Percentiles rank a stretch among this genome's conserved stretches.
Evolutionary conservation across 805 yeast genomes (phyloP).

Genomic region (Lipomyces orientalis): DNA sequence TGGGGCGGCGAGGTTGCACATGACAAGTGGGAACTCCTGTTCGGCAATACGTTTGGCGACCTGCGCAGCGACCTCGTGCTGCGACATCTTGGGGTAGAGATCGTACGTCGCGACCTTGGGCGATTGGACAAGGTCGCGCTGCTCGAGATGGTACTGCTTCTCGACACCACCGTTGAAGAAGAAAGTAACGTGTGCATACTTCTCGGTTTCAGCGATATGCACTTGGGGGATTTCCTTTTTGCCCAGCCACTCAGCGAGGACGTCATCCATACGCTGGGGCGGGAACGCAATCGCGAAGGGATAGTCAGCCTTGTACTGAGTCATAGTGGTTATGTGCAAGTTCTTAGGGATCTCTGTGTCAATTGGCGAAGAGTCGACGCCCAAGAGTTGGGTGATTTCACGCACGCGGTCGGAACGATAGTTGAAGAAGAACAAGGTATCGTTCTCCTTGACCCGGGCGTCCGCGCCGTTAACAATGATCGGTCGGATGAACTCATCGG

Average conservation of each 20-base stretch:
- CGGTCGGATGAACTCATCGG: constrained; percentile 39
- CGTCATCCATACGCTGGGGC: constrained; percentile 40
- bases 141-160: constrained; percentile 38
- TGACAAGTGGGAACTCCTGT: constrained; percentile 37
- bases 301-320: constrained; percentile 40
- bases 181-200: constrained; percentile 40
- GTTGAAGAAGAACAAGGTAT: constrained; percentile 39
- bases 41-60: constrained; percentile 35
- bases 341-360: constrained; percentile 36
- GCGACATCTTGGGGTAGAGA: constrained; percentile 38
- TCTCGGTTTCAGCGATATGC: constrained; percentile 40
- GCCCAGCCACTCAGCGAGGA: constrained; percentile 40
- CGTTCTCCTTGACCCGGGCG: constrained; percentile 36
- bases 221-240: constrained; percentile 36
- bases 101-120: constrained; percentile 40
- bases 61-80: constrained; percentile 38
- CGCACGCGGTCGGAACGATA: constrained; percentile 41
- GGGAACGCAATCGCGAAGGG: constrained; percentile 38
- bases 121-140: constrained; percentile 39
- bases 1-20: constrained; percentile 40
- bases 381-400: constrained; percentile 39
- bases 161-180: constrained; percentile 41
- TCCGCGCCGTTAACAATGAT: constrained; percentile 35
- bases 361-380: constrained; percentile 40
- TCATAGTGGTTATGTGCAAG: constrained; percentile 39